phyloP scores from a whole-genome alignment of 768 basidiomycete genomes.

The Russula virescens region DNA sequence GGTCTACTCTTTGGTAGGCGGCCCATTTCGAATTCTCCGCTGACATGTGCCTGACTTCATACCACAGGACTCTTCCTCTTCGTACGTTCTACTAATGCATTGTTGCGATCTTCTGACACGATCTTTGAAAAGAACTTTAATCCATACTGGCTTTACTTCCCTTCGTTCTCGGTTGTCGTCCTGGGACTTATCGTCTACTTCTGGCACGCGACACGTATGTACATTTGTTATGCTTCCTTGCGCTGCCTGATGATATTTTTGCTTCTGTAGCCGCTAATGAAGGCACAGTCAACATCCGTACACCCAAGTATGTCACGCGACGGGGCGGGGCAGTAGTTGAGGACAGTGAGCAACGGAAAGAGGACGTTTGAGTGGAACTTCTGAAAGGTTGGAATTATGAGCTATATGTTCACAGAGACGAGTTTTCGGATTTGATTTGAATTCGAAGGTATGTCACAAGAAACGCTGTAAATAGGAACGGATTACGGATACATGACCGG shows the following conservation, averaged over 20 bases:
- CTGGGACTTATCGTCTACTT: conserved; percentile 77
- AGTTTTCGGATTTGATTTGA: not conserved
- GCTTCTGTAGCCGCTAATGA: conserved; percentile 59
- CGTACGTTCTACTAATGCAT: conserved; percentile 32
- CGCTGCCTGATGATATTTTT: not conserved
- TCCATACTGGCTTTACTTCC: conserved; percentile 88
- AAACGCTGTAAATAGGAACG: not conserved
- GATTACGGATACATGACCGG: conserved; percentile 30
- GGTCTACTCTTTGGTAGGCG: conserved; percentile 64
- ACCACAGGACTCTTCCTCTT: conserved; percentile 45
- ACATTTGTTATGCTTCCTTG: not conserved
- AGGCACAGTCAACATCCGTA: conserved; percentile 53
- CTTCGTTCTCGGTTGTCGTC: conserved; percentile 66
- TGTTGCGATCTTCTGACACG: not conserved
- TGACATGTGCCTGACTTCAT: not conserved
- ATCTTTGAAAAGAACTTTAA: conserved; percentile 52
- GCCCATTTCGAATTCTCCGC: not conserved
- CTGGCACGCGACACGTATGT: conserved; percentile 79
- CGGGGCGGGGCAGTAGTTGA: conserved; percentile 10
- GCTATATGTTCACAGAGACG: not conserved
- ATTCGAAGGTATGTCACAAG: not conserved
- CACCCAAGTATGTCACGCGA: conserved; percentile 50
- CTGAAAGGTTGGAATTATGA: not conserved
- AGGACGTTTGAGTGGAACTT: not conserved
- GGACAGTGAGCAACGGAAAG: not conserved